Conservation (phyloP, 352 stramenopile genomes). For the Globisporangium splendens region DNA sequence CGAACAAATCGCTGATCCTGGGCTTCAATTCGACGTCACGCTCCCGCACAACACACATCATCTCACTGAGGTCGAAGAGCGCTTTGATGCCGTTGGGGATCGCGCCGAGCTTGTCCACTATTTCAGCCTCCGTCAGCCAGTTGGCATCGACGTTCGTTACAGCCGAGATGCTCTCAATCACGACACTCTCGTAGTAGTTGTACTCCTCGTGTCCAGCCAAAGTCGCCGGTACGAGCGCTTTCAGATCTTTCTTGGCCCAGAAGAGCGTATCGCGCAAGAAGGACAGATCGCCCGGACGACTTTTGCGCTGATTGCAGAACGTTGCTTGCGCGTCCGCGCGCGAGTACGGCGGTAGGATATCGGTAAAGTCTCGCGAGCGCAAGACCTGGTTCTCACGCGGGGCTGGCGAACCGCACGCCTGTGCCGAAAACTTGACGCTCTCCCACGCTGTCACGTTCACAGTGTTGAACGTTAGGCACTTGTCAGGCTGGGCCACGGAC, state of each 20-base stretch:
- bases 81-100: background rate
- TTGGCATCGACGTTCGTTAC: background rate
- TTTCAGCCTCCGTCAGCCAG: background rate
- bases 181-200: slow-evolving; percentile 16
- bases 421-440: background rate
- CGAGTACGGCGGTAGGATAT: slow-evolving; percentile 2
- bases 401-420: background rate
- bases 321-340: background rate
- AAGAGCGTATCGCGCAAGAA: slow-evolving; percentile 14
- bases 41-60: background rate
- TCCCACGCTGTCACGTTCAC: background rate
- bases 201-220: slow-evolving; percentile 5
- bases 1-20: background rate
- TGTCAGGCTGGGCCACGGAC: background rate
- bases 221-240: slow-evolving; percentile 9
- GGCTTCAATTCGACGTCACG: background rate
- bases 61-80: slow-evolving; percentile 1
- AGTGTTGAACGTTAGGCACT: slow-evolving; percentile 5
- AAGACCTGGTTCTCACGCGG: slow-evolving; percentile 1
- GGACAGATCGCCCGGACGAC: background rate
- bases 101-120: background rate
- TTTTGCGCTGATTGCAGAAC: slow-evolving; percentile 5
- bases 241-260: slow-evolving; percentile 11
- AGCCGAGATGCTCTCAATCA: slow-evolving; percentile 13
- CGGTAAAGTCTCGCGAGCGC: background rate